These are phyloP conservation scores for Capsicum chinense DNA, from an alignment of 257 asterid genomes.

Conservation along the genomic window DNA sequence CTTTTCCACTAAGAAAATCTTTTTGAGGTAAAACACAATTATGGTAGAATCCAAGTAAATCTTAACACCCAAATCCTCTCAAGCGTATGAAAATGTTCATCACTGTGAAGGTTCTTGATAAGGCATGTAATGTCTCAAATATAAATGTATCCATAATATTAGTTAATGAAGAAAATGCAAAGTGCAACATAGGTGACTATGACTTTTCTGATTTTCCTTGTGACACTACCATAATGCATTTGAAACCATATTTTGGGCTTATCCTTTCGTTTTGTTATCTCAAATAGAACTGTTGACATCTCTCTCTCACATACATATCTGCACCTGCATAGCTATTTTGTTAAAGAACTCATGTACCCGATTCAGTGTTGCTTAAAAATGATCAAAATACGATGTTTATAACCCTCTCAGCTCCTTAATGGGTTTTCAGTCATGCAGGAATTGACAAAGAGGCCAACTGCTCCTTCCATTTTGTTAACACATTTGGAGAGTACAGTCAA, in stretches of 20 bases:
- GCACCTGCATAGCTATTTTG: not conserved
- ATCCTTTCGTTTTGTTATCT: not conserved
- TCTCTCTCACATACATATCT: not conserved
- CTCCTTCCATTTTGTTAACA: constrained; percentile 33
- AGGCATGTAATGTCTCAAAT: not conserved
- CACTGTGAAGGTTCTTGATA: not conserved
- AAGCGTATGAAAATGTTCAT: not conserved
- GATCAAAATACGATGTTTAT: not conserved
- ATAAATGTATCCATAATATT: not conserved
- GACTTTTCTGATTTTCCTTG: not conserved
- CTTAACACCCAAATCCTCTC: not conserved
- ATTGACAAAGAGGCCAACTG: constrained; percentile 37
- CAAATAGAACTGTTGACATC: not conserved
- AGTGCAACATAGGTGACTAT: not conserved
- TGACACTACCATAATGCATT: not conserved
- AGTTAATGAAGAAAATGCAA: not conserved
- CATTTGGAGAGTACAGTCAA: constrained; percentile 50
- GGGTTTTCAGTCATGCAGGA: constrained; percentile 56
- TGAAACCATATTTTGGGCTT: not conserved
- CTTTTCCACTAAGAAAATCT: no score
- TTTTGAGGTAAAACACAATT: no score
- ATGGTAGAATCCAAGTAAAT: no score
- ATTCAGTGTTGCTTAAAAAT: not conserved
- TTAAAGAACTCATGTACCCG: not conserved
- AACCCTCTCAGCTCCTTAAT: constrained; percentile 35